phyloP scores from a whole-genome alignment of 1,284 basidiomycete genomes.

The Taiwanofungus camphoratus region DNA sequence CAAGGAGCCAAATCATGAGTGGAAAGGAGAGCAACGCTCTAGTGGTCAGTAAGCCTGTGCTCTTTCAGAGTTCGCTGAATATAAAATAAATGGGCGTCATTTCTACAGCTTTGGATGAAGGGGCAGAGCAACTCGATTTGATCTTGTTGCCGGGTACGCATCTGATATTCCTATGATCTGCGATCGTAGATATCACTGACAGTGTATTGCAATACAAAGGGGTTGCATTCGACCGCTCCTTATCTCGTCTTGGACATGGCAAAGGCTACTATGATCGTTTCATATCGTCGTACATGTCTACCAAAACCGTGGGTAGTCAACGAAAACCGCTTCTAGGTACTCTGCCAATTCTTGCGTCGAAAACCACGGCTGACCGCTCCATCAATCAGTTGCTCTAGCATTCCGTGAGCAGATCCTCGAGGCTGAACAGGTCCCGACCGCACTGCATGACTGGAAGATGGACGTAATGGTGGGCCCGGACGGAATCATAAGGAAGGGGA shows the following conservation, averaged over 20 bases:
- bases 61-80: constrained; percentile 8
- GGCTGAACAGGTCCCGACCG: constrained; percentile 48
- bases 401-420: constrained; percentile 62
- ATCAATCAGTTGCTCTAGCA: constrained; percentile 50
- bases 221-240: constrained; percentile 68
- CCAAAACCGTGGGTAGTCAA: constrained; percentile 9
- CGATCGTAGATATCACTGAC: constrained; percentile 4
- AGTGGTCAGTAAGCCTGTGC: constrained; percentile 38
- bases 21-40: constrained; percentile 37
- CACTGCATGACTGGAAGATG: constrained; percentile 60
- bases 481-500: constrained; percentile 20
- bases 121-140: constrained; percentile 48
- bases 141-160: constrained; percentile 62
- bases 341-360: constrained; percentile 10
- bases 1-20: constrained; percentile 52
- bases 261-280: constrained; percentile 80
- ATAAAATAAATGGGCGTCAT: background rate
- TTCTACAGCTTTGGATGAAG: constrained; percentile 38
- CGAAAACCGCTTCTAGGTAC: constrained; percentile 47
- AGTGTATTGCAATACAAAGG: constrained; percentile 33
- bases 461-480: constrained; percentile 60
- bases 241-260: constrained; percentile 71
- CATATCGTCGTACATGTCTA: constrained; percentile 46
- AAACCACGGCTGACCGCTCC: constrained; percentile 12
- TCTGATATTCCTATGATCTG: too few relatives aligned